phyloP scores from a whole-genome alignment of 1,284 basidiomycete genomes.

The Quambalaria eucalypti region DNA sequence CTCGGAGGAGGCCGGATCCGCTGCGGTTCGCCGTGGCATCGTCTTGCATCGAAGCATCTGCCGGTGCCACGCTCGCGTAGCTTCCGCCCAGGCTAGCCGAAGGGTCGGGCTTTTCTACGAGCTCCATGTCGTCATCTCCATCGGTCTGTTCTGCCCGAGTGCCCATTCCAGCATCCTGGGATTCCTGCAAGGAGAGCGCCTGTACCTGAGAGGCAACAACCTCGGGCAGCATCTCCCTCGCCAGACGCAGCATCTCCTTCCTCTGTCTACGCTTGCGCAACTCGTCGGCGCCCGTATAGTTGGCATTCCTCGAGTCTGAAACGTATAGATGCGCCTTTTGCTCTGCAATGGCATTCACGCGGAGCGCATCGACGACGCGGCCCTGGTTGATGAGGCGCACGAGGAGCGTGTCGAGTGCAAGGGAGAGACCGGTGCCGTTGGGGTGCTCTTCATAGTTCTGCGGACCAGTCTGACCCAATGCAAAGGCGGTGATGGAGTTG shows the following conservation, averaged over 20 bases:
- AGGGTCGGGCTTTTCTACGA: too few species aligned
- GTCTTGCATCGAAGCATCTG: too few species aligned
- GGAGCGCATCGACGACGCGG: not conserved
- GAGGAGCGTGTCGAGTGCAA: not conserved
- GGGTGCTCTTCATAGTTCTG: too few species aligned
- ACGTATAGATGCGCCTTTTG: not conserved
- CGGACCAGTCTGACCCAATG: not conserved
- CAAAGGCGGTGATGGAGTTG: not conserved
- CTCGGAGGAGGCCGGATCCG: not conserved
- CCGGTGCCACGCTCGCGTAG: too few species aligned
- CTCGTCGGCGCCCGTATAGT: not conserved
- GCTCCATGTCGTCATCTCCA: not conserved
- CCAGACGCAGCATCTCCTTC: not conserved
- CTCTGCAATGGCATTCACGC: not conserved
- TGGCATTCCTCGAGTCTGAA: not conserved
- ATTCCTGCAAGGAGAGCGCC: too few species aligned
- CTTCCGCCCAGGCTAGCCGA: too few species aligned
- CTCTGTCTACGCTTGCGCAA: not conserved
- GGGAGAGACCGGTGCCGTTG: not conserved
- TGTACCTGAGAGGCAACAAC: not conserved
- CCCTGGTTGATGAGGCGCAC: not conserved
- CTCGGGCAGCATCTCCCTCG: not conserved
- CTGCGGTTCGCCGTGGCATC: too few species aligned
- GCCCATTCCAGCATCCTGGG: too few species aligned
- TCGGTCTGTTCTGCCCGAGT: not conserved